Evolutionary conservation across 805 yeast species (phyloP).

Genomic region (Wickerhamomyces sydowiorum): DNA sequence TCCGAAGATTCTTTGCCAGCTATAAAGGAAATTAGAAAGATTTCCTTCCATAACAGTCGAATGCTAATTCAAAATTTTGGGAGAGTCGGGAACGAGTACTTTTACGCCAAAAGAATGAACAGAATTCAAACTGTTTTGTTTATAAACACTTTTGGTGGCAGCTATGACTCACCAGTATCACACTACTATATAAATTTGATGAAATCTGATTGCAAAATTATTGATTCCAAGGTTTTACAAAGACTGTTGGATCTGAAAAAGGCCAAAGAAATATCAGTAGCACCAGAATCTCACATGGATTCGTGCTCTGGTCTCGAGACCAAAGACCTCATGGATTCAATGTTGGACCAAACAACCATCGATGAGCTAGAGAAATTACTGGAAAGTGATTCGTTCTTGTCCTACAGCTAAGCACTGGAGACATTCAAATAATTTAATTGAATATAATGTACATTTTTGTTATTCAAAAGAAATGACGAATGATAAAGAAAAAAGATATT

Average conservation of each 20-base stretch:
- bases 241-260: neutral
- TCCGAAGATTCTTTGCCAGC: neutral
- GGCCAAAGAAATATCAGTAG: neutral
- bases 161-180: neutral
- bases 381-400: neutral
- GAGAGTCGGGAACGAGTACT: neutral
- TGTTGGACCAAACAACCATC: neutral
- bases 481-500: no score
- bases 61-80: neutral
- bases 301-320: no score
- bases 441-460: neutral
- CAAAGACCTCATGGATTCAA: neutral
- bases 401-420: neutral
- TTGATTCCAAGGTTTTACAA: neutral
- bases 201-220: neutral
- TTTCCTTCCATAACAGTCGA: neutral
- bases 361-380: neutral
- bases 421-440: neutral
- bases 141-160: neutral
- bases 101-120: neutral
- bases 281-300: no score
- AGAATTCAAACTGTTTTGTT: neutral
- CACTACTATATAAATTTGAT: neutral
- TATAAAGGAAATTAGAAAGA: neutral
- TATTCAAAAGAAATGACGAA: no score